Evolutionary conservation across 257 asterid species (phyloP).

Genomic region (Solanum sparsipilum): DNA sequence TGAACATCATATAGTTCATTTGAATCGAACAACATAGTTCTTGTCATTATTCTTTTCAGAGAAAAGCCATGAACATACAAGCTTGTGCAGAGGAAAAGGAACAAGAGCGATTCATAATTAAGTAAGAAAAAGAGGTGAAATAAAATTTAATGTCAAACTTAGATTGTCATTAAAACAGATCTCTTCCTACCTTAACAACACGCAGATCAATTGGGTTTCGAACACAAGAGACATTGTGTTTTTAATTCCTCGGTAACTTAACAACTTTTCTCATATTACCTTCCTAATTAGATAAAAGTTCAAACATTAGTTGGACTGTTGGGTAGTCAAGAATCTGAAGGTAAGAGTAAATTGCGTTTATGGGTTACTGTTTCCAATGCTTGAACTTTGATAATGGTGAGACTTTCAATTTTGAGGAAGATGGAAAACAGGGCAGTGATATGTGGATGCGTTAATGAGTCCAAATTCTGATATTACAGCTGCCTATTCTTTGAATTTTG

Average conservation of each 20-base stretch:
- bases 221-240: not conserved
- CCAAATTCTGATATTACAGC: not conserved
- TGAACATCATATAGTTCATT: not conserved
- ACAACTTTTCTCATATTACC: not conserved
- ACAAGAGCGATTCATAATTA: not conserved
- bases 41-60: not conserved
- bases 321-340: not conserved
- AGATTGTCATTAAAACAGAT: not conserved
- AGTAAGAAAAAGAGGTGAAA: not conserved
- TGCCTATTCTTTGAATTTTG: not conserved
- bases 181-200: not conserved
- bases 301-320: not conserved
- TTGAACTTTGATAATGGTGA: not conserved
- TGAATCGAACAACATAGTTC: not conserved
- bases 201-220: not conserved
- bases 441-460: not conserved
- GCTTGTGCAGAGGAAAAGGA: not conserved
- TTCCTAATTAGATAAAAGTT: not conserved
- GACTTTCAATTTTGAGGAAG: not conserved
- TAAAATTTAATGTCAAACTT: not conserved
- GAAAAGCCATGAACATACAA: not conserved
- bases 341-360: not conserved
- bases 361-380: not conserved
- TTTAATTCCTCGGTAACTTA: not conserved
- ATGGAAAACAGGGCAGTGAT: not conserved